phyloP scores from a whole-genome alignment of 2,329 filamentous ascomycete species.

The Aureobasidium subglaciale region DNA sequence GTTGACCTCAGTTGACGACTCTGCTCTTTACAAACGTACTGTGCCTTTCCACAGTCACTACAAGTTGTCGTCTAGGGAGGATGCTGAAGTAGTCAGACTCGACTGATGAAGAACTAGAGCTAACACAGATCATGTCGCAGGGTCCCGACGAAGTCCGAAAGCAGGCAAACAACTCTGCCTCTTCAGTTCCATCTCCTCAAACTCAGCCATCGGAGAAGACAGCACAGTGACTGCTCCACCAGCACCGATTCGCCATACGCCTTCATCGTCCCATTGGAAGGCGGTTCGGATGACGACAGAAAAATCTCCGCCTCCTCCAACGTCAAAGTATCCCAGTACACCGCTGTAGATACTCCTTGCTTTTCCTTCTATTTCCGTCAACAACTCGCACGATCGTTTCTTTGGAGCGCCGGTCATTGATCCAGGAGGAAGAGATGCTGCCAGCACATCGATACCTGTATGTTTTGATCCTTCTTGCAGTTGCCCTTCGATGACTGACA shows the following conservation, averaged over 20 bases:
- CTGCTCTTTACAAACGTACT: no score
- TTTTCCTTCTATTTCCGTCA: conserved; percentile 59
- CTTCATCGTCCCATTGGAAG: conserved; percentile 60
- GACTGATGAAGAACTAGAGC: neutral
- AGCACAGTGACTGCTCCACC: conserved; percentile 84
- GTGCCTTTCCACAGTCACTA: neutral
- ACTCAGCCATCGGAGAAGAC: conserved; percentile 72
- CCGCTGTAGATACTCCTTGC: conserved; percentile 78
- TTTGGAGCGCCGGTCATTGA: conserved; percentile 97
- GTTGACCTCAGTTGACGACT: no score
- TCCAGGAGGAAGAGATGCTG: conserved; percentile 73
- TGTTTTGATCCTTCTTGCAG: conserved; percentile 34
- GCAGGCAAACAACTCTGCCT: conserved; percentile 19
- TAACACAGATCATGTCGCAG: neutral
- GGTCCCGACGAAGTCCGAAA: conserved; percentile 17
- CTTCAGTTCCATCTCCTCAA: conserved; percentile 70
- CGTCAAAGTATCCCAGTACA: conserved; percentile 83
- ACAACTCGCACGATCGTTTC: conserved; percentile 79
- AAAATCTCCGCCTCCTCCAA: conserved; percentile 79
- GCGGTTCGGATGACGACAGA: conserved; percentile 83
- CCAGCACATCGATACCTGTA: conserved; percentile 68
- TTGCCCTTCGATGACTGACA: conserved; percentile 73
- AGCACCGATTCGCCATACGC: conserved; percentile 74
- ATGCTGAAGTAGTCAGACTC: no score
- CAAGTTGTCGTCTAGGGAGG: no score